A percentile compares a stretch with the other conserved stretches of the same genome.
phyloP scores from a whole-genome alignment of 116 monocot species.

The Papilionanthe hybrid region DNA sequence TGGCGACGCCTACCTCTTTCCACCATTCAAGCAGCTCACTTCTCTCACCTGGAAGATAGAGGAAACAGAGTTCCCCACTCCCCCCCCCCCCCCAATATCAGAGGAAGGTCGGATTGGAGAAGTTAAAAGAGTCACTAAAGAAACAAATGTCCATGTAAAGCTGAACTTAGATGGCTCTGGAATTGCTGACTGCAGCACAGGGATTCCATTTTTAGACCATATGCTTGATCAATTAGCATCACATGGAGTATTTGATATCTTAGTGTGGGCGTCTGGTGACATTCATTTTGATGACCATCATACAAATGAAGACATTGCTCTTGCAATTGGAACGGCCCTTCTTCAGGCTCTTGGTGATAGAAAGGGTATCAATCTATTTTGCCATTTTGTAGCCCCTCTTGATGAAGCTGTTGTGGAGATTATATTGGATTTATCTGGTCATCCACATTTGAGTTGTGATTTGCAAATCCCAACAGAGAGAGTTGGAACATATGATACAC shows the following conservation, averaged over 20 bases:
- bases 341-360: slow-evolving; percentile 94
- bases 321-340: slow-evolving; percentile 93
- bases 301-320: slow-evolving; percentile 97
- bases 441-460: slow-evolving; percentile 80
- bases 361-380: slow-evolving; percentile 91
- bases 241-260: slow-evolving; percentile 86
- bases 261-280: slow-evolving; percentile 81
- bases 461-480: slow-evolving; percentile 74
- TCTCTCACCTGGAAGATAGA: slow-evolving; percentile 11
- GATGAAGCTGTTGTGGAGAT: slow-evolving; percentile 95
- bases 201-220: slow-evolving; percentile 77
- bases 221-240: slow-evolving; percentile 93
- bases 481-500: slow-evolving; percentile 97
- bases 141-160: slow-evolving; percentile 66
- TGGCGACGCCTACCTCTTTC: neutral
- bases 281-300: slow-evolving; percentile 97
- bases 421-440: slow-evolving; percentile 93
- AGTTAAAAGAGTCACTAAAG: slow-evolving; percentile 68
- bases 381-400: slow-evolving; percentile 87
- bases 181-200: slow-evolving; percentile 46
- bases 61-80: slow-evolving; percentile 3
- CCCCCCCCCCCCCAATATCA: neutral
- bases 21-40: neutral
- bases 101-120: slow-evolving; percentile 44
- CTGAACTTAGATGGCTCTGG: slow-evolving; percentile 70